Base-by-base conservation (phyloP, 257 asterid species). In the Henckelia pumila region DNA sequence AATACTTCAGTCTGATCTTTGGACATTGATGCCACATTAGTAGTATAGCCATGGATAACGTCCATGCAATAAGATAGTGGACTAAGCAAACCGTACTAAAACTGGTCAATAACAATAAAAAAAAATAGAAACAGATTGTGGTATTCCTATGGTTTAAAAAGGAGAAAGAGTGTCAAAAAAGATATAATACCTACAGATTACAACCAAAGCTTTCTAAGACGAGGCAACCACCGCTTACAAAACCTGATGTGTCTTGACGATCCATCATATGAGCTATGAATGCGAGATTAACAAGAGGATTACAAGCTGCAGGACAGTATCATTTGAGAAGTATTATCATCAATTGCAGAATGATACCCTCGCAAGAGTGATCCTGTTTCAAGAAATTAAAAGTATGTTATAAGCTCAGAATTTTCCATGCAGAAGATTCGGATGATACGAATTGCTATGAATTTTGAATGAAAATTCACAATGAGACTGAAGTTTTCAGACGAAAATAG, bases 141-240 rank as follows among this genome's bases (percentile, higher is more conserved):
- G 71, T 53, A 49, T 64, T 71, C 72, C 78, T 68, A 56, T 63
- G 71, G 64, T 47, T 22, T 53, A 66, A n/a, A 58, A 62, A 49
- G 49, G 52, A 55, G 53, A 50, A 61, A 16, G 0, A 24, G 53
- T 6, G 33, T 6, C 19, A 40, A 47, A 69, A 11, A 62, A 32
- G 17, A 26, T 33, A 63, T 70, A 35, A 66, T 23, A 49, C 55
- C 66, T 63, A 66, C 56, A 28, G 59, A 71, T 63, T 40, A 35
- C 59, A 29, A 68, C 55, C 50, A 56, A 66, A 64, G 67, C 67
- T 61, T 70, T 66, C 53, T 17, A 59, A 59, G 50, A 69, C 29
- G 71, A 63, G 63, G 66, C 84, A 66, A 35, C 92, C 89, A 59
- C 89, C 89, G 17, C 90, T 82, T 65, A 88, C 87, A 69, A 85